These are phyloP conservation scores for Phaeodactylum tricornutum DNA, from an alignment of 108 stramenopile species.

Conservation along the genomic window DNA sequence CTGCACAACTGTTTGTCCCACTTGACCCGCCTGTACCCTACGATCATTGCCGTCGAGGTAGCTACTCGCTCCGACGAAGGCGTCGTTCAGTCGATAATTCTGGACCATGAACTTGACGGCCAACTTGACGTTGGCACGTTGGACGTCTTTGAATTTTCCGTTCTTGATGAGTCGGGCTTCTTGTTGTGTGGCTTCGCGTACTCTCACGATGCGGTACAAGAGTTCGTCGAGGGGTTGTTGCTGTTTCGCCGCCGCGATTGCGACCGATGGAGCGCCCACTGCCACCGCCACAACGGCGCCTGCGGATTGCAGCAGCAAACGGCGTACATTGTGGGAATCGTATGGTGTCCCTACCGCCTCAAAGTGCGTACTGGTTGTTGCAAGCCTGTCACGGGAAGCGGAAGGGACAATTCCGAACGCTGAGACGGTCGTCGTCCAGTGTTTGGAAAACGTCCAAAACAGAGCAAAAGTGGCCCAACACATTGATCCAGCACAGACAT, in stretches of 20 bases:
- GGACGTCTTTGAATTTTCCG: conserved; percentile 83
- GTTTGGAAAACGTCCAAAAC: too few species aligned
- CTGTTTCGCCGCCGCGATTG: background rate
- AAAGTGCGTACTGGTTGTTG: too few species aligned
- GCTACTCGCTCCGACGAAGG: conserved; percentile 52
- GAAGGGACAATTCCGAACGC: too few species aligned
- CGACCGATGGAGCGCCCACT: background rate
- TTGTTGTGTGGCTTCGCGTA: conserved; percentile 76
- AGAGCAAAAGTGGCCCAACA: too few species aligned
- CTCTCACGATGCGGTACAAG: conserved; percentile 62
- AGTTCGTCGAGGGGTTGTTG: conserved; percentile 6
- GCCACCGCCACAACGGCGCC: too few species aligned
- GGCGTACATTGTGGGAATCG: too few species aligned
- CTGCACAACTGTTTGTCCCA: conserved; percentile 57
- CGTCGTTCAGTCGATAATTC: conserved; percentile 70
- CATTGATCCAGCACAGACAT: too few species aligned
- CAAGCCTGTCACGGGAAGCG: too few species aligned
- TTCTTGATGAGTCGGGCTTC: conserved; percentile 69
- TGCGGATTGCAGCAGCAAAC: too few species aligned
- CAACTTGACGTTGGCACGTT: conserved; percentile 83
- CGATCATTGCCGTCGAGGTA: conserved; percentile 31
- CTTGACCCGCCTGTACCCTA: conserved; percentile 43
- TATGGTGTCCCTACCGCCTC: too few species aligned
- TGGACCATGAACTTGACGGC: conserved; percentile 80
- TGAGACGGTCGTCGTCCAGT: too few species aligned